Evolutionary conservation across 1,284 basidiomycete genomes (phyloP).

Genomic region (Exsudoporus floridanus): DNA sequence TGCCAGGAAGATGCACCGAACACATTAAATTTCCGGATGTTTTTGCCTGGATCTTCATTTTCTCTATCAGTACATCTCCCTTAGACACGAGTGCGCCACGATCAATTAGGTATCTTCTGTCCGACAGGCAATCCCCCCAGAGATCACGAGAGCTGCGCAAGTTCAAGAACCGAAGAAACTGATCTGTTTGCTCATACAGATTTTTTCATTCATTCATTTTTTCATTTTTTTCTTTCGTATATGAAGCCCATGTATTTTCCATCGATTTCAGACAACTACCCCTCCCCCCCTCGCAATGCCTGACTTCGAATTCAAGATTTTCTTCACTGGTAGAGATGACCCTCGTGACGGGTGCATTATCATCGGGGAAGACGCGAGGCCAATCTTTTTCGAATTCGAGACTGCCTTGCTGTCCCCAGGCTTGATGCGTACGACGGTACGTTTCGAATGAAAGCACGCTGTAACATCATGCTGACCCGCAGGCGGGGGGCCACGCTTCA

Average conservation of each 20-base stretch:
- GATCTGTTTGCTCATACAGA: neutral
- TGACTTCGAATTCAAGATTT: slow-evolving; percentile 51
- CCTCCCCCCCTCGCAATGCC: slow-evolving; percentile 21
- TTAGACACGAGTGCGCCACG: slow-evolving; percentile 38
- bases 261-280: slow-evolving; percentile 5
- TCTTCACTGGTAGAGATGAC: slow-evolving; percentile 67
- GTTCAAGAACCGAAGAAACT: slow-evolving; percentile 7
- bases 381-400: slow-evolving; percentile 65
- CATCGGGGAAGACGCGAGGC: slow-evolving; percentile 61
- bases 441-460: slow-evolving; percentile 13
- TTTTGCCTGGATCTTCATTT: slow-evolving; percentile 22
- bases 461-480: too few relatives aligned
- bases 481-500: neutral
- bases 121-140: slow-evolving; percentile 41
- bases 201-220: slow-evolving; percentile 3
- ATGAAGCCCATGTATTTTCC: slow-evolving; percentile 27
- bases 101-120: slow-evolving; percentile 43
- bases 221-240: slow-evolving; percentile 17
- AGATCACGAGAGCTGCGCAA: slow-evolving; percentile 46
- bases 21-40: slow-evolving; percentile 14
- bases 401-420: slow-evolving; percentile 40
- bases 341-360: slow-evolving; percentile 62
- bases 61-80: slow-evolving; percentile 13
- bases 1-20: slow-evolving; percentile 9
- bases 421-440: slow-evolving; percentile 51